These are phyloP conservation scores for Escovopsis weberi DNA, from an alignment of 2,329 filamentous ascomycete species.

Conservation along the genomic window DNA sequence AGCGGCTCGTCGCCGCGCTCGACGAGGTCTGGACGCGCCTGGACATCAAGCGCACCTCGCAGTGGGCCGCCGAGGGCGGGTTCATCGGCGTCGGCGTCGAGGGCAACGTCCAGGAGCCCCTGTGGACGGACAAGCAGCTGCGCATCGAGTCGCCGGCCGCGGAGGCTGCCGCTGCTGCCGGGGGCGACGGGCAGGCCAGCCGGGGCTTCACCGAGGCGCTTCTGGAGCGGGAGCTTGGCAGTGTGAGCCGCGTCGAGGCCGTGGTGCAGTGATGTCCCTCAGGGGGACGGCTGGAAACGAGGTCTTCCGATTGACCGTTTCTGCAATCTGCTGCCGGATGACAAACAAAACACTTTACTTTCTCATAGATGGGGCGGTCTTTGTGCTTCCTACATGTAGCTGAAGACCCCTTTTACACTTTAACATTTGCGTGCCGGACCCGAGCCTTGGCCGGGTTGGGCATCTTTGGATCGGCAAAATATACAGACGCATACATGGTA, in stretches of 20 bases:
- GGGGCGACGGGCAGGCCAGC: slow-evolving; percentile 7
- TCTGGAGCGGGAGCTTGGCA: slow-evolving; percentile 37
- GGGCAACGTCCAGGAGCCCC: slow-evolving; percentile 46
- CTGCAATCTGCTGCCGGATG: neutral
- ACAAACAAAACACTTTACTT: neutral
- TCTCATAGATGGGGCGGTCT: no score
- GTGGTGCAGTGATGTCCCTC: slow-evolving; percentile 10
- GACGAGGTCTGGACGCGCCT: slow-evolving; percentile 82
- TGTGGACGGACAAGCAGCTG: slow-evolving; percentile 87
- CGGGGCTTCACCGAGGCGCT: slow-evolving; percentile 41
- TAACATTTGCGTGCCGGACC: neutral
- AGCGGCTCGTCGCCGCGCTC: slow-evolving; percentile 70
- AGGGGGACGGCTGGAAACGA: neutral
- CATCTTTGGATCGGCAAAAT: no score
- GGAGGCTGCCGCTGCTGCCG: slow-evolving; percentile 34
- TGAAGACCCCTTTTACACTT: no score
- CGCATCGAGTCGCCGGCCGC: slow-evolving; percentile 53
- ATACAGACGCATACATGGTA: no score
- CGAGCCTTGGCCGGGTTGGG: no score
- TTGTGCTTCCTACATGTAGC: no score
- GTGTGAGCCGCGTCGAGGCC: slow-evolving; percentile 15
- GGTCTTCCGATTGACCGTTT: no score
- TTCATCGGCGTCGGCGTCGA: slow-evolving; percentile 87
- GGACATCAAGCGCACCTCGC: slow-evolving; percentile 78
- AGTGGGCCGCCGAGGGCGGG: slow-evolving; percentile 82